Evolutionary conservation across 768 basidiomycete genomes (phyloP).

Genomic region (Ramaria sp.): DNA sequence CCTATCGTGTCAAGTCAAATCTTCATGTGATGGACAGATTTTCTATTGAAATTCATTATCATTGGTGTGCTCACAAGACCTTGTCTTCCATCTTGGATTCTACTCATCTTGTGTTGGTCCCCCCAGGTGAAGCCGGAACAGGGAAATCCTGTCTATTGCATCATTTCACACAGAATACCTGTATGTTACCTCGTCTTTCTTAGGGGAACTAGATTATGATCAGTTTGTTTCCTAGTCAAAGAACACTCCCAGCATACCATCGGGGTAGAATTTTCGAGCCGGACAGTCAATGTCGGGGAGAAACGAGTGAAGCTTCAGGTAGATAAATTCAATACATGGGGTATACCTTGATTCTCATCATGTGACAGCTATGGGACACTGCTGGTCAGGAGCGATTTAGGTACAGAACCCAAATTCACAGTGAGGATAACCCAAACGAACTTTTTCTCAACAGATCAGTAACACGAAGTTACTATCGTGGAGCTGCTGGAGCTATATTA

Average conservation of each 20-base stretch:
- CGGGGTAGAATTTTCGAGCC: conserved; percentile 94
- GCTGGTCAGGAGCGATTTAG: conserved; percentile 95
- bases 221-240: conserved; percentile 51
- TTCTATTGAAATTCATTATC: conserved; percentile 97
- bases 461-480: conserved; percentile 92
- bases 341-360: background rate
- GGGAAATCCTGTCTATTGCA: conserved; percentile 96
- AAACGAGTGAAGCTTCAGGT: conserved; percentile 95
- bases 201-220: conserved; percentile 3
- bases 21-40: conserved; percentile 44
- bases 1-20: background rate
- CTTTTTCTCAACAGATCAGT: conserved; percentile 50
- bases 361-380: conserved; percentile 81
- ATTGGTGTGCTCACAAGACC: conserved; percentile 49
- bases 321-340: background rate
- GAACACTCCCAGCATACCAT: conserved; percentile 97
- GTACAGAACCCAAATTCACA: conserved; percentile 27
- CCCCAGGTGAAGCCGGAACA: conserved; percentile 84
- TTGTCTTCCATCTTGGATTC: background rate
- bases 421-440: background rate
- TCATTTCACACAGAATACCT: conserved; percentile 92
- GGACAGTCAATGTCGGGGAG: conserved; percentile 87
- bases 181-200: conserved; percentile 36
- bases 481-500: conserved; percentile 83
- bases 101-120: background rate